Evolutionary conservation across 768 basidiomycete genomes (phyloP).

Genomic region (Mycena metata): DNA sequence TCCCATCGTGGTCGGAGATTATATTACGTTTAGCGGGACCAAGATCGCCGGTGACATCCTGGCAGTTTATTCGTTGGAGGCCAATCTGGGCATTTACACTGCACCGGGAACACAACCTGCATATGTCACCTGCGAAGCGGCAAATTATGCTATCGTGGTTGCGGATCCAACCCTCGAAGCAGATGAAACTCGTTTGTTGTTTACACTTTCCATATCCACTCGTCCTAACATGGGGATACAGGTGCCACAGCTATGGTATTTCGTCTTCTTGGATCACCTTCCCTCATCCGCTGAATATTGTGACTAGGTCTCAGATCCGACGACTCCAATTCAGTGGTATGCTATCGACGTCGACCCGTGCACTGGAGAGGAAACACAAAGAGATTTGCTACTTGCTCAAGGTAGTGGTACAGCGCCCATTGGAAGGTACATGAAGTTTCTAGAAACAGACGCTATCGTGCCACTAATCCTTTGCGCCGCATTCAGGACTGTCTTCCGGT

Average conservation of each 20-base stretch:
- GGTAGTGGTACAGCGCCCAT: slow-evolving; percentile 19
- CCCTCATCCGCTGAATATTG: neutral
- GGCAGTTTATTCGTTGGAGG: slow-evolving; percentile 37
- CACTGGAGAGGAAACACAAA: slow-evolving; percentile 31
- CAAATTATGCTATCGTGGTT: slow-evolving; percentile 1
- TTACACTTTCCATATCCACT: neutral
- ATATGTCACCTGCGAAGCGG: slow-evolving; percentile 34
- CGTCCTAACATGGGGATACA: neutral
- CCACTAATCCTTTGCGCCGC: too few relatives aligned
- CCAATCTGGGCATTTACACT: slow-evolving; percentile 41
- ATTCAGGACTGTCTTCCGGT: too few relatives aligned
- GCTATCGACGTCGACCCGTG: slow-evolving; percentile 41
- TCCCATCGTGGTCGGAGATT: slow-evolving; percentile 23
- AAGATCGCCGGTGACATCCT: slow-evolving; percentile 29
- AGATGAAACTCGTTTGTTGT: neutral
- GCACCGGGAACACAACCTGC: slow-evolving; percentile 37
- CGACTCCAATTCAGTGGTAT: slow-evolving; percentile 34
- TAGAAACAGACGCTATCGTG: too few relatives aligned
- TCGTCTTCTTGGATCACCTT: neutral
- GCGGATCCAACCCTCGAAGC: neutral
- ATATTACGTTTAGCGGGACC: slow-evolving; percentile 31
- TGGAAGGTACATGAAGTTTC: neutral
- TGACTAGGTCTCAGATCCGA: neutral
- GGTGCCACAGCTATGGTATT: neutral
- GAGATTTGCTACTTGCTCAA: too few relatives aligned